Base-by-base conservation (phyloP, 208 protist genomes). In the Leishmania aethiopica region DNA sequence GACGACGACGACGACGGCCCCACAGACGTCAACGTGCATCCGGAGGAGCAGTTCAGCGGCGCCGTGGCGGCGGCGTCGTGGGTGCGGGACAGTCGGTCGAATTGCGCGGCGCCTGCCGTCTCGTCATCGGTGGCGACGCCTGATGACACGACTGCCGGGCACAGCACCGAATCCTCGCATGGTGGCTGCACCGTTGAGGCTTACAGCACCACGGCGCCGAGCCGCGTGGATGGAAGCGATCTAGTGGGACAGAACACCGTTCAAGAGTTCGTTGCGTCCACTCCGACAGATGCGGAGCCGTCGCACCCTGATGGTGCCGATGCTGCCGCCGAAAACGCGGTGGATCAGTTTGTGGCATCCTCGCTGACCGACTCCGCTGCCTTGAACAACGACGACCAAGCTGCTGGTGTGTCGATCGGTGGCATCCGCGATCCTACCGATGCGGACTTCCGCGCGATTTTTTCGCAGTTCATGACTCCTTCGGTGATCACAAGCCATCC, bases 371-470 rank as follows among this genome's bases (percentile, higher is more conserved):
- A 40, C 6, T 42, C 55, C 15, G 45, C 69, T 6, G 64, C 75
- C 10, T 35, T 62, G 13, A 69, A 35, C 53, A 60, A 32, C 32
- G 73, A 85, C n/a, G 77, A 62, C 37, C 11, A 19, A 35, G 2
- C n/a, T 25, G 59, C 78, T 6, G 77, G 57, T 6, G 69, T 80
- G 17, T 82, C 82, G 5, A 42, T 82, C n/a, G 81, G 59, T 40
- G 82, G 79, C 7, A 76, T 80, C 11, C 57, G 28, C 49, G 74
- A 80, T n/a, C 77, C 75, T 73, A 88, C 72, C 66, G 79, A 69
- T 1, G 77, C 73, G n/a, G 83, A 92, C 35, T 90, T 92, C 64
- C 82, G 89, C 67, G 79, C 86, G 37, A 89, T 90, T 83, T 92
- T 89, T 70, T 84, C 79, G 15, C 88, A 92, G 80, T 90, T 92